Percentiles rank a stretch among this genome's conserved stretches.
Evolutionary conservation across 176 grass and related monocot species (phyloP).

Genomic region (Zea luxurians): DNA sequence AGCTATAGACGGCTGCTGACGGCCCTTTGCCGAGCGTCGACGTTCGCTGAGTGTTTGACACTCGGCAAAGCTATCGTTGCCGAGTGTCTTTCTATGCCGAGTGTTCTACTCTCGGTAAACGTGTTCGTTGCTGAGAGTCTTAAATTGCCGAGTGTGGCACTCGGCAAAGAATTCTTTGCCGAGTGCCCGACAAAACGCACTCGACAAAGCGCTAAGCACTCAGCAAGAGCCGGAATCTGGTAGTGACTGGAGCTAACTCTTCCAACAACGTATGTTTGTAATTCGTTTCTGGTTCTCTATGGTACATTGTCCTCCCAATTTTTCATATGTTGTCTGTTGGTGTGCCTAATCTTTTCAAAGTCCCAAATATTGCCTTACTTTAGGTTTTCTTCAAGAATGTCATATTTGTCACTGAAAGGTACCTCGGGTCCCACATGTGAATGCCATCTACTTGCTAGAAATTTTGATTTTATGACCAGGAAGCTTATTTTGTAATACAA

Average conservation of each 20-base stretch:
- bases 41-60: too few species aligned
- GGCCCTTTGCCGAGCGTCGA: too few species aligned
- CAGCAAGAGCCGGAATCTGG: too few species aligned
- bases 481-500: conserved; percentile 10
- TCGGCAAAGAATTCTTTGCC: too few species aligned
- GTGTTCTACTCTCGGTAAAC: too few species aligned
- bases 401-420: not conserved
- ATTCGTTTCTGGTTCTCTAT: conserved; percentile 27
- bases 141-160: too few species aligned
- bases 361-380: not conserved
- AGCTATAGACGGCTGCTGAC: too few species aligned
- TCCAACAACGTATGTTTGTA: conserved; percentile 81
- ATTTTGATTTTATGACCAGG: not conserved
- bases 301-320: not conserved
- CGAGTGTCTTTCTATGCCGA: too few species aligned
- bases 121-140: too few species aligned
- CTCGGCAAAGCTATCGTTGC: too few species aligned
- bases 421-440: not conserved
- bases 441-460: conserved; percentile 19
- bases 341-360: not conserved
- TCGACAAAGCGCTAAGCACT: too few species aligned
- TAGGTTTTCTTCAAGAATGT: not conserved
- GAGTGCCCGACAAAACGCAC: too few species aligned
- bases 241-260: conserved; percentile 76
- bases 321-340: conserved; percentile 2